Evolutionary conservation across 2,329 filamentous ascomycete genomes (phyloP), one percentile per base, ranked within the genome.

Genomic region (Pseudogymnoascus sp.): DNA sequence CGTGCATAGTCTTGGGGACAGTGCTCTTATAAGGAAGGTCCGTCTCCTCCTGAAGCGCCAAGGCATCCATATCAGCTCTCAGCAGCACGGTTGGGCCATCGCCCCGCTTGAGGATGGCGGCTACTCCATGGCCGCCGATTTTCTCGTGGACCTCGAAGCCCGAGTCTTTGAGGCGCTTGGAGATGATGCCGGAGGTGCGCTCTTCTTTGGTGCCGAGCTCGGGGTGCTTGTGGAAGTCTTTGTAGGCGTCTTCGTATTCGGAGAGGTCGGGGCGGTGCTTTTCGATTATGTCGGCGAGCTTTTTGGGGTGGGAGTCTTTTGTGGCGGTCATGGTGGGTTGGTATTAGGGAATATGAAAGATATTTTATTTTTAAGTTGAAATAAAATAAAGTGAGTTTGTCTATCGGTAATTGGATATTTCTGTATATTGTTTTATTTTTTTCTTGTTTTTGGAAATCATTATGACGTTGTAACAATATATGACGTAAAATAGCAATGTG

Each of bases 401-500:
- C 33, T 35, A 11, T 18, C 6, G 9, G 7, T 33, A 33, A 33
- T 33, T 33, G 28, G 14, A 9, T 20, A 20, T 30, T 4, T 25
- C 43, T 53, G 33, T 12, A 53, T 33, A 14, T 33, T 53, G 14
- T 20, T 33, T 33, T 20, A 33, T 53, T 3, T 20, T 35, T 8
- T 53, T 4, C 22, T 53, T 53, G 25, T 7, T 15, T 35, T 20
- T 2, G 2, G 12, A 20, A 35, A 53, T 33, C 47, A 53, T 14
- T 28, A 53, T 53, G 47, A 53, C 47, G 47, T 53, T 14, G 47
- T 20, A 35, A 53, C 14, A 22, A 22, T 53, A 25, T 53, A 53
- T 53, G 47, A 53, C 47, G 47, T 53, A 53, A 53, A 53, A 53
- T 33, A 33, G 28, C 47, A 28, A 53, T 33, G n/a, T 53, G 47